These are phyloP conservation scores for Mycena leptocephala DNA, from an alignment of 768 basidiomycete genomes.

Conservation along the genomic window DNA sequence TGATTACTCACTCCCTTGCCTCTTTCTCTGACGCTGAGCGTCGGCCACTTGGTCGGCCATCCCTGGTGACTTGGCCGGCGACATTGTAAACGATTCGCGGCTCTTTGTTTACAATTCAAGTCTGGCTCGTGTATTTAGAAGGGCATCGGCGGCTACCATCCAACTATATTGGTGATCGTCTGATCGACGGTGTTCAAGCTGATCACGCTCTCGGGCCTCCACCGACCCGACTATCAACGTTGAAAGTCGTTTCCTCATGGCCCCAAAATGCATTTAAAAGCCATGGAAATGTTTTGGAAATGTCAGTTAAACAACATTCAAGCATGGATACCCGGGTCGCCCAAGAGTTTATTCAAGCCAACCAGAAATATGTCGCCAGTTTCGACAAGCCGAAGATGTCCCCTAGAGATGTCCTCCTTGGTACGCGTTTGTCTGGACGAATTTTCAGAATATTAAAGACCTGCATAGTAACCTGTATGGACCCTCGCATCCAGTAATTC, in stretches of 20 bases:
- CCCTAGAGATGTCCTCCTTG: constrained; percentile 54
- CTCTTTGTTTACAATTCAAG: too few relatives aligned
- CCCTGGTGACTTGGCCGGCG: too few relatives aligned
- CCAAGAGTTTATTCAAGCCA: constrained; percentile 36
- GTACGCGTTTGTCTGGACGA: constrained; percentile 35
- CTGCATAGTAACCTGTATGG: constrained; percentile 66
- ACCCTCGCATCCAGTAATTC: constrained; percentile 65
- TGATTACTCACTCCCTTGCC: too few relatives aligned
- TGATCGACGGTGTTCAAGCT: too few relatives aligned
- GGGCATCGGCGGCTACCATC: too few relatives aligned
- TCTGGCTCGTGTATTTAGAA: too few relatives aligned
- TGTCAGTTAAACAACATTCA: background rate
- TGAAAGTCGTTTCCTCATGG: background rate
- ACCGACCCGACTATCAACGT: background rate
- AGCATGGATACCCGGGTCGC: constrained; percentile 10
- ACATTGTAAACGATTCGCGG: too few relatives aligned
- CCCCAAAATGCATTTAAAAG: background rate
- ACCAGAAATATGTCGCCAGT: constrained; percentile 56
- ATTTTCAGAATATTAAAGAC: background rate
- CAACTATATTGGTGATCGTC: too few relatives aligned
- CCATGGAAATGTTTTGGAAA: background rate
- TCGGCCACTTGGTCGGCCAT: too few relatives aligned
- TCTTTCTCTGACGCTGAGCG: too few relatives aligned
- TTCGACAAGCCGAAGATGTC: constrained; percentile 58
- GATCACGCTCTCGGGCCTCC: too few relatives aligned